Evolutionary conservation across 2,329 filamentous ascomycete species (phyloP), one percentile per base, ranked within the genome.

Genomic region (Aspergillus nomiae): DNA sequence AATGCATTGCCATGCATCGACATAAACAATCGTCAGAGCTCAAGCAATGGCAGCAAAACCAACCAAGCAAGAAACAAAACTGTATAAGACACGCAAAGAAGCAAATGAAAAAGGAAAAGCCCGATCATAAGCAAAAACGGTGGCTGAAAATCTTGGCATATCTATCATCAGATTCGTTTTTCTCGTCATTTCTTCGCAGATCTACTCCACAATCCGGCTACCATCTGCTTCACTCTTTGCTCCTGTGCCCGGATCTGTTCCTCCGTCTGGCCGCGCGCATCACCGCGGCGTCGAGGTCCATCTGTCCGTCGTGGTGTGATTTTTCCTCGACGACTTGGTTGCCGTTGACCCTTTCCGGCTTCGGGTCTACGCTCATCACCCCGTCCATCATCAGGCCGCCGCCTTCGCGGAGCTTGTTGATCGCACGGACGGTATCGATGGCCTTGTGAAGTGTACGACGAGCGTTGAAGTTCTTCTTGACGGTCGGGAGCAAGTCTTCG

Each of bases 401-500:
- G 32, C 86, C 87, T 46, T 88, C 87, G 65, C 87, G 81, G 16
- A 90, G 77, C 74, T 90, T 89, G 72, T 90, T 90, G 74, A 90
- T 90, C 2, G 87, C 87, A 28, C 87, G 82, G 36, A 90, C 88
- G 0, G 87, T 89, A 73, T 90, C 87, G 69, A 90, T 90, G 19
- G 87, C 87, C 62, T 87, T 88, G 75, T 90, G 87, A 41, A 90
- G 78, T 14, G 87, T 89, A 48, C 87, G 80, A 2, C 87, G 78
- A 1, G 87, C 87, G 66, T 90, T 90, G 81, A 90, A 90, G 73
- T 90, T 90, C 82, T 89, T 89, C 82, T 89, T 89, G 65, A 90
- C 85, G 0, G 84, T 87, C 2, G 87, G 87, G 55, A 90, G 76
- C 34, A 90, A 77, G 76, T 90, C 87, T 68, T 84, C 81, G 28